Evolutionary conservation across 1,284 basidiomycete species (phyloP).

Genomic region (Ceratobasidium sp.): DNA sequence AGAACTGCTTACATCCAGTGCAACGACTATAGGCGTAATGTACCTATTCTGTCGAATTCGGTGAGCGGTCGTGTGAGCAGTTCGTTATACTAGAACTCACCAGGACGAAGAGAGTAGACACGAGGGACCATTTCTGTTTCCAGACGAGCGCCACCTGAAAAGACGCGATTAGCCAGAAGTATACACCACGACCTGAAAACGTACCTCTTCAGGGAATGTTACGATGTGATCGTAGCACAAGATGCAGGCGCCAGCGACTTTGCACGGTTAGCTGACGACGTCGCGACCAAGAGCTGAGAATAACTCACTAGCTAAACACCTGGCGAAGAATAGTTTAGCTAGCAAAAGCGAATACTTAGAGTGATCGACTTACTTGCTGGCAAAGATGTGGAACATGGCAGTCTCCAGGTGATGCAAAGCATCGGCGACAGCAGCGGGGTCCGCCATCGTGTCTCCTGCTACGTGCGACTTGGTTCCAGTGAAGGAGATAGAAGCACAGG

Average conservation of each 20-base stretch:
- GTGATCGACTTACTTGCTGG: constrained; percentile 12
- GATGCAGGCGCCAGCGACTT: constrained; percentile 39
- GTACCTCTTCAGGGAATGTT: constrained; percentile 43
- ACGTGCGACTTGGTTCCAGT: not conserved
- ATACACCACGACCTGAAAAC: not conserved
- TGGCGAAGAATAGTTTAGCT: not conserved
- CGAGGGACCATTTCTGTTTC: constrained; percentile 36
- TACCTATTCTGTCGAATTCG: constrained; percentile 19
- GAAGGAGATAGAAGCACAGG: not conserved
- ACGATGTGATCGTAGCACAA: constrained; percentile 40
- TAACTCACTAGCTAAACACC: constrained; percentile 15
- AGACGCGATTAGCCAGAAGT: not conserved
- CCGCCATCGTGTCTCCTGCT: not conserved
- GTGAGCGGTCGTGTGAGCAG: not conserved
- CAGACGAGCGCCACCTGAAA: constrained; percentile 41
- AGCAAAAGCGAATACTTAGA: not conserved
- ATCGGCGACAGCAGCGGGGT: not conserved
- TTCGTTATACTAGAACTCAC: not conserved
- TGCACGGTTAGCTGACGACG: not conserved
- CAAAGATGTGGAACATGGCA: constrained; percentile 6
- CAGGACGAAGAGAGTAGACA: constrained; percentile 41
- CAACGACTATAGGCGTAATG: constrained; percentile 18
- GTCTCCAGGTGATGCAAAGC: constrained; percentile 4
- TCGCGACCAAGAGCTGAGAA: not conserved
- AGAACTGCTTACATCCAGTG: constrained; percentile 5